A percentile compares a stretch with the other conserved stretches of the same genome.
These are phyloP conservation scores for Penicillium parvum DNA, from an alignment of 495 filamentous ascomycete species.

Conservation along the genomic window DNA sequence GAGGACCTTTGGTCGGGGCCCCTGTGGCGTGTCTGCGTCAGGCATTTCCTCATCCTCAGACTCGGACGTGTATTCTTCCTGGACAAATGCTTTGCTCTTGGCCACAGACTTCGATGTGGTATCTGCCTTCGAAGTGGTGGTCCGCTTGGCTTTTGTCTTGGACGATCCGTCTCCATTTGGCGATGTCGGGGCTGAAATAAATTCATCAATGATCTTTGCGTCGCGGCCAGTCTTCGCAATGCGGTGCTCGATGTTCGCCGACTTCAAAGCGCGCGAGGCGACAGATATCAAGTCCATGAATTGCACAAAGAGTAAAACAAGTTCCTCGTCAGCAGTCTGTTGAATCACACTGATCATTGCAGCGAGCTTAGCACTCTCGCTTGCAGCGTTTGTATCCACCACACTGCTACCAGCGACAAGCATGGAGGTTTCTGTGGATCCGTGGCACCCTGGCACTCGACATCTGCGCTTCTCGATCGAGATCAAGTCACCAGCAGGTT, in stretches of 20 bases:
- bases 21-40: background rate
- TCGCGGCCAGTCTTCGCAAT: background rate
- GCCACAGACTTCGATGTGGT: too few relatives aligned
- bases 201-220: background rate
- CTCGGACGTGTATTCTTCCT: too few relatives aligned
- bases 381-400: conserved; percentile 23
- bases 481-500: too few relatives aligned
- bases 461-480: conserved; percentile 25
- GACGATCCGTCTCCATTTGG: too few relatives aligned
- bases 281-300: conserved; percentile 38
- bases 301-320: conserved; percentile 51
- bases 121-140: too few relatives aligned
- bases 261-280: conserved; percentile 28
- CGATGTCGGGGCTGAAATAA: too few relatives aligned
- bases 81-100: background rate
- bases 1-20: conserved; percentile 43
- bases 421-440: conserved; percentile 24
- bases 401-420: conserved; percentile 33
- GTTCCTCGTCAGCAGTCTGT: conserved; percentile 38
- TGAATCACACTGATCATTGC: conserved; percentile 44
- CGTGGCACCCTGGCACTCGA: conserved; percentile 26
- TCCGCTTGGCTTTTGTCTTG: too few relatives aligned
- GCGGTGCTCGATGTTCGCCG: conserved; percentile 28
- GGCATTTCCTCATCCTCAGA: too few relatives aligned
- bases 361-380: conserved; percentile 44